Percentiles rank a stretch among this genome's conserved stretches.
Evolutionary conservation across 805 yeast species (phyloP).

Genomic region (Candida taoyuanica): DNA sequence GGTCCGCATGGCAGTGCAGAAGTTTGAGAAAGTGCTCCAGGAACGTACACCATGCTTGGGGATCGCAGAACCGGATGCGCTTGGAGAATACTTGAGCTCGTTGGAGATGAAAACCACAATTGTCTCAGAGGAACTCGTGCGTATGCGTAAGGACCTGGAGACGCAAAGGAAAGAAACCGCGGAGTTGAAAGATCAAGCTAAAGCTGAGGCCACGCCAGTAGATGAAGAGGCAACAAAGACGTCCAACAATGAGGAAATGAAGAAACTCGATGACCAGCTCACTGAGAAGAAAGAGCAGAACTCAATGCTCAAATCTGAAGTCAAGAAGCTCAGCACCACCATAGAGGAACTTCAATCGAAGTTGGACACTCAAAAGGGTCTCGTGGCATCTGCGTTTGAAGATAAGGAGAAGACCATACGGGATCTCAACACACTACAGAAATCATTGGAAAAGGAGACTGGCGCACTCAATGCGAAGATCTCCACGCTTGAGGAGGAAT

Average conservation of each 20-base stretch:
- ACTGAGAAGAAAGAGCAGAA: not conserved
- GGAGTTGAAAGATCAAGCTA: constrained; percentile 8
- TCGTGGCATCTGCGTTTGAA: constrained; percentile 1
- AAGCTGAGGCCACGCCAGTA: no score
- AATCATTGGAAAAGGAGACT: not conserved
- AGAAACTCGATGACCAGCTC: not conserved
- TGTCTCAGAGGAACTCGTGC: constrained; percentile 61
- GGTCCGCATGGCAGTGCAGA: constrained; percentile 28
- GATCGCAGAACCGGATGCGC: constrained; percentile 64
- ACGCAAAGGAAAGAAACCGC: constrained; percentile 5
- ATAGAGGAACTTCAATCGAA: constrained; percentile 11
- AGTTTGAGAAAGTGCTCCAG: constrained; percentile 64
- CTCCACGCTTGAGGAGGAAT: constrained; percentile 3
- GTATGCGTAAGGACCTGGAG: constrained; percentile 16
- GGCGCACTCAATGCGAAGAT: constrained; percentile 1
- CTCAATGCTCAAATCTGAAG: constrained; percentile 8
- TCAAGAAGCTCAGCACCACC: constrained; percentile 7
- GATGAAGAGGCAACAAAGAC: no score
- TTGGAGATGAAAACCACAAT: constrained; percentile 55
- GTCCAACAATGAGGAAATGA: not conserved
- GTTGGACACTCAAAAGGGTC: constrained; percentile 6
- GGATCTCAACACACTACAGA: not conserved
- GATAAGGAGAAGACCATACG: constrained; percentile 7
- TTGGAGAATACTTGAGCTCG: constrained; percentile 66
- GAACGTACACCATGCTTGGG: constrained; percentile 80